These are phyloP conservation scores for Pythium periplocum DNA, from an alignment of 352 stramenopile species.

Conservation along the genomic window DNA sequence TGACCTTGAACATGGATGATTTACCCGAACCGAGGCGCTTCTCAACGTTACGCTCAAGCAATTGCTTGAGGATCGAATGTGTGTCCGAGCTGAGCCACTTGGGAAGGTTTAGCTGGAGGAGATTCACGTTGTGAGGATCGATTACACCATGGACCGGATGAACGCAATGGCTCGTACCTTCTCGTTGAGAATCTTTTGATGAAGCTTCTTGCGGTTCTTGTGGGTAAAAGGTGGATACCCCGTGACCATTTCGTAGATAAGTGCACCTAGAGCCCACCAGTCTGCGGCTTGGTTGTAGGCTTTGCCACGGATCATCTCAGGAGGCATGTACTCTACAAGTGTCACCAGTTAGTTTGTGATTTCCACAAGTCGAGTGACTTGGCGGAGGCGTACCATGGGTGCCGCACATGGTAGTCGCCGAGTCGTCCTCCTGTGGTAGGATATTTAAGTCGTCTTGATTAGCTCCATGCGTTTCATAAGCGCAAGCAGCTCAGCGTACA, in stretches of 20 bases:
- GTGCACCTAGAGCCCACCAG: slow-evolving; percentile 76
- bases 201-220: slow-evolving; percentile 85
- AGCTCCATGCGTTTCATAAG: no score
- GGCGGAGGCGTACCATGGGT: slow-evolving; percentile 44
- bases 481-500: slow-evolving; percentile 18
- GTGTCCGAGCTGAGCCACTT: slow-evolving; percentile 82
- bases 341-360: no score
- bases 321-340: slow-evolving; percentile 79
- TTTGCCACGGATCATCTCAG: slow-evolving; percentile 82
- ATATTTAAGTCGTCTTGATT: no score
- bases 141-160: not conserved
- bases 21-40: slow-evolving; percentile 92
- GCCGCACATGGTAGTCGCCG: slow-evolving; percentile 77
- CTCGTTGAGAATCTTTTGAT: slow-evolving; percentile 84
- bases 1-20: slow-evolving; percentile 97
- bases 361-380: no score
- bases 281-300: slow-evolving; percentile 85
- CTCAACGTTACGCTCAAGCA: slow-evolving; percentile 95
- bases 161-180: slow-evolving; percentile 30
- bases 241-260: slow-evolving; percentile 87
- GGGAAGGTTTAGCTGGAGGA: slow-evolving; percentile 46
- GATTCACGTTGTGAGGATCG: not conserved
- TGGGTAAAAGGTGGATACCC: slow-evolving; percentile 76
- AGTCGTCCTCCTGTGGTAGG: slow-evolving; percentile 46
- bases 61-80: slow-evolving; percentile 94